A percentile compares a stretch with the other conserved stretches of the same genome.
Evolutionary conservation across 78 protist genomes (phyloP).

Genomic region (Speleostelium caveatum): DNA sequence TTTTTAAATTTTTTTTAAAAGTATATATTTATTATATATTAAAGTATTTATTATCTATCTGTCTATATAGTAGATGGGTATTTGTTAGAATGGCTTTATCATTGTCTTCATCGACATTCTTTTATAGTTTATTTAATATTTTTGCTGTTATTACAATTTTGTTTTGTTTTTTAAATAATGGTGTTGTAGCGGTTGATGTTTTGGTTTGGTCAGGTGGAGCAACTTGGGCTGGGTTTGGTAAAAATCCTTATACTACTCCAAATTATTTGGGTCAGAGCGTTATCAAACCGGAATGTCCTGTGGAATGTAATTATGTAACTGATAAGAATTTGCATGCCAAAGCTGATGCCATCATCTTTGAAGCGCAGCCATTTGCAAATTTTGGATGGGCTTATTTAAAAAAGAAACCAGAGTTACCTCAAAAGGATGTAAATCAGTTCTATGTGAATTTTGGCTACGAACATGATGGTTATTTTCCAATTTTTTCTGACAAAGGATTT

Average conservation of each 20-base stretch:
- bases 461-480: slow-evolving; percentile 69
- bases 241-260: slow-evolving; percentile 6
- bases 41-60: too few relatives aligned
- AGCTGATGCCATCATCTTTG: slow-evolving; percentile 39
- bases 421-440: slow-evolving; percentile 38
- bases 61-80: too few relatives aligned
- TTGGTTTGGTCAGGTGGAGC: slow-evolving; percentile 35
- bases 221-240: slow-evolving; percentile 65
- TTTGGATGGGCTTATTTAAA: slow-evolving; percentile 51
- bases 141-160: too few relatives aligned
- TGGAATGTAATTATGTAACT: slow-evolving; percentile 10
- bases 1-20: too few relatives aligned
- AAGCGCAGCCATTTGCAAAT: slow-evolving; percentile 64
- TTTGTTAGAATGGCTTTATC: too few relatives aligned
- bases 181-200: background rate
- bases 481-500: background rate
- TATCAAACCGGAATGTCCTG: background rate
- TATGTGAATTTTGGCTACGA: slow-evolving; percentile 64
- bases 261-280: slow-evolving; percentile 58
- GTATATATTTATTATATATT: too few relatives aligned
- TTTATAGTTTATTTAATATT: too few relatives aligned
- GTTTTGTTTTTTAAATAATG: too few relatives aligned
- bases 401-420: slow-evolving; percentile 44
- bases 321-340: background rate
- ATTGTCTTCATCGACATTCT: too few relatives aligned